phyloP scores from a whole-genome alignment of 129 eudicot species.

The Kitagawia praeruptora region DNA sequence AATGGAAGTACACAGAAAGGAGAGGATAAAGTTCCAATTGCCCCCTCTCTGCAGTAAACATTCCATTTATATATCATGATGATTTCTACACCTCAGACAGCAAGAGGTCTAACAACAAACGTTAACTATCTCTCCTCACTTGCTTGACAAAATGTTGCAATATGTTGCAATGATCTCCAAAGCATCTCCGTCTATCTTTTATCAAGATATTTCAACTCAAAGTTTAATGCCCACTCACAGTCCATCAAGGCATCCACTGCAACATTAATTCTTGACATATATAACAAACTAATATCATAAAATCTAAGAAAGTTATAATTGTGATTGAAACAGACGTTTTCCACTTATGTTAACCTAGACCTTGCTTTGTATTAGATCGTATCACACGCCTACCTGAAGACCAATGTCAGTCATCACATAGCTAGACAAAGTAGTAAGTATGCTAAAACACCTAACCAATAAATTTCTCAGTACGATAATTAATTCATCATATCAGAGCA shows the following conservation, averaged over 20 bases:
- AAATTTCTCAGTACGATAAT: background rate
- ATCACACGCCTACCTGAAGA: background rate
- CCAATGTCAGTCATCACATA: background rate
- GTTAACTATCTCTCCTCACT: background rate
- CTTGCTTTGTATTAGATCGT: background rate
- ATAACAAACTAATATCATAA: background rate
- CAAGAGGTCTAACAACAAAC: background rate
- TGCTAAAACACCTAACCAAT: background rate
- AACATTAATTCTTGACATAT: background rate
- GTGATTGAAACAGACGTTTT: background rate
- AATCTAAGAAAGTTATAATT: background rate
- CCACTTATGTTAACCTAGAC: background rate
- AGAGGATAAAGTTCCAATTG: background rate
- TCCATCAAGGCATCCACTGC: background rate
- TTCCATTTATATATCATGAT: background rate
- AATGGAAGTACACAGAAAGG: background rate
- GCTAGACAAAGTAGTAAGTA: background rate
- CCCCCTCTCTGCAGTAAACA: background rate
- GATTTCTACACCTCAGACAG: background rate
- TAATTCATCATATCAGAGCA: background rate
- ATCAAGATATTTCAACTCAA: background rate
- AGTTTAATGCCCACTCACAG: background rate
- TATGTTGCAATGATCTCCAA: background rate
- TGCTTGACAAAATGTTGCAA: background rate
- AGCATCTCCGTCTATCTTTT: background rate